Evolutionary conservation across 1,139 yeast genomes (phyloP), one percentile per base, ranked within the genome.

Genomic region (Saccharomyces hybrid): DNA sequence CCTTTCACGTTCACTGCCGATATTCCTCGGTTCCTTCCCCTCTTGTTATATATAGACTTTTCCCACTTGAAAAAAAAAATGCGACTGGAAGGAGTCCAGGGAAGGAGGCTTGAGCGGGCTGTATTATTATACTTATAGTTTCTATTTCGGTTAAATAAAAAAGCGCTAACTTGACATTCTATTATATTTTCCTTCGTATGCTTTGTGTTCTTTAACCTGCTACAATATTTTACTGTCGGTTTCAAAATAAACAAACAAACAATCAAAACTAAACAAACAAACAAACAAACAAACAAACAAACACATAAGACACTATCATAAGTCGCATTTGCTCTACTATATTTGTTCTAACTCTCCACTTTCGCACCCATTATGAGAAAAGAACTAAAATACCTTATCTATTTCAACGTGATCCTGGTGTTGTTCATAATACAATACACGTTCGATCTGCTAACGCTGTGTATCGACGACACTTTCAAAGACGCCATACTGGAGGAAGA

Each of bases 381-480:
- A 66, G 91, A 86, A 67, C 70, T 85, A 52, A 80, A 80, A 61
- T 79, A 78, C 62, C 75, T 86, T 54, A 66, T 86, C 49, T 75
- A 78, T 69, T 82, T 80, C 19, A 90, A 86, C 64, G 63, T 80
- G 16, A 68, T 76, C 19, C 64, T 88, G 32, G 73, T 87, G 28
- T 58, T 79, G 11, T 81, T 81, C 60, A 73, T 87, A 27, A 70
- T 82, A 6, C 87, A 83, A 68, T 78, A 80, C 64, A 79, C 86
- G 5, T 84, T 83, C 63, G 96, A 89, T 70, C 76, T 90, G 56
- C 81, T 90, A 60, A 81, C 95, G 7, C 73, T 91, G 55, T 76
- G 88, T 23, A 77, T 86, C 61, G 96, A 89, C 67, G 89, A 85
- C 67, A 76, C 90, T 1, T 78, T 76, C 62, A 73, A 78, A 32